Base-by-base conservation (phyloP, 495 filamentous ascomycete species). In the Chaetomium tenue region DNA sequence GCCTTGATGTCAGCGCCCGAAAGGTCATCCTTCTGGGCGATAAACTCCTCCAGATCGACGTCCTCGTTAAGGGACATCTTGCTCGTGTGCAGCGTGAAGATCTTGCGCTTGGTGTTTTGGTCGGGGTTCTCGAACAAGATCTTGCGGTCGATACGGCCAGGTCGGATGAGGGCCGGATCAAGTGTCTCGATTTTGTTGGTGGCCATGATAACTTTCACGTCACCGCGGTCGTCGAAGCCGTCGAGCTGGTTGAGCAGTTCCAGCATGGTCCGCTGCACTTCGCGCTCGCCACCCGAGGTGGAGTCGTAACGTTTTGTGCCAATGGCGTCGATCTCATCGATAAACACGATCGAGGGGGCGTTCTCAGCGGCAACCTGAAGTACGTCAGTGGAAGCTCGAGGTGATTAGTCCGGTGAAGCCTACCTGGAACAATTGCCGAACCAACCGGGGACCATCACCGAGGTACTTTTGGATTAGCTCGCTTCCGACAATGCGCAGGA, bases 141-240 rank as follows among this genome's bases (percentile, higher is more conserved):
- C 84, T 99, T 98, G 53, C 94, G 89, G 77, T 99, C 94, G 72
- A 99, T 99, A 86, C 94, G 91, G 68, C 94, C 94, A 54, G 94
- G 94, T 65, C 94, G 88, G 74, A 99, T 99, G 66, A 99, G 82
- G 53, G 94, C 94, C 52, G 94, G 94, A 70, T 99, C 94, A 28
- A 99, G 82, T 4, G 92, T 96, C 72, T 99, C 94, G 66, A 99
- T 99, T 84, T 99, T 99, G 85, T 99, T 99, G 56, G 94, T 99
- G 20, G 94, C 94, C 91, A 99, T 96, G 76, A 99, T 92, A 59
- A 99, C 94, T 83, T 99, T 99, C 76, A 99, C 95, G 75, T 99
- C 94, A 66, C 94, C 94, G 68, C 94, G 89, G 76, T 99, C 94
- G 77, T 99, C 94, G 78, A 99, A 99, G 63, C 94, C 94, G 74